phyloP scores from a whole-genome alignment of 805 yeast genomes.

The Kazachstania viticola region DNA sequence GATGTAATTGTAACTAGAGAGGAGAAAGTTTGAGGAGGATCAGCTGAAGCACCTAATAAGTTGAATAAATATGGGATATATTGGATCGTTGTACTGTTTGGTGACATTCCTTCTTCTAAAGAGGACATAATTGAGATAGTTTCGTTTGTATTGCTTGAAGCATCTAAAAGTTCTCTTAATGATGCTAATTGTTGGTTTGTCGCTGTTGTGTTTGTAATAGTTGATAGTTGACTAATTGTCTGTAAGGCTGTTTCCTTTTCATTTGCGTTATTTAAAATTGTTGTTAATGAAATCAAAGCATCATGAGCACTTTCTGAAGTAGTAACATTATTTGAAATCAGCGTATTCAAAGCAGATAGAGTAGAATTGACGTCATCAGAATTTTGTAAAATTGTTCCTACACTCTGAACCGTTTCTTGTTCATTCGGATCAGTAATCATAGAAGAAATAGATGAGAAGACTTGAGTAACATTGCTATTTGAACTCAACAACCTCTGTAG shows the following conservation, averaged over 20 bases:
- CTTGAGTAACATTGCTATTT: slow-evolving; percentile 2
- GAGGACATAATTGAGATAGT: slow-evolving; percentile 8
- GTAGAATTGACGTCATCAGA: slow-evolving; percentile 13
- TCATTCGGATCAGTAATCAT: slow-evolving; percentile 8
- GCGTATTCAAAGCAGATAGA: slow-evolving; percentile 7
- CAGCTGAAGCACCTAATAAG: slow-evolving; percentile 13
- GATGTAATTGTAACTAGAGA: slow-evolving; percentile 15
- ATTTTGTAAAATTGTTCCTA: slow-evolving; percentile 8
- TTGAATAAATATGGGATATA: slow-evolving; percentile 15
- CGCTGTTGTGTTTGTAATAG: slow-evolving; percentile 10
- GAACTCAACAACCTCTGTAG: slow-evolving; percentile 5
- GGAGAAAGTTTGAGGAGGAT: slow-evolving; percentile 15
- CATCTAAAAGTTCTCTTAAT: slow-evolving; percentile 12
- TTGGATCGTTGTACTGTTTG: slow-evolving; percentile 9
- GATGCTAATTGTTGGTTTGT: slow-evolving; percentile 16
- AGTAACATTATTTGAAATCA: slow-evolving; percentile 15
- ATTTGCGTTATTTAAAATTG: slow-evolving; percentile 9
- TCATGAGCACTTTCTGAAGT: slow-evolving; percentile 11
- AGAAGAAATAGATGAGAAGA: slow-evolving; percentile 8
- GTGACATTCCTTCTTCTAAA: slow-evolving; percentile 10
- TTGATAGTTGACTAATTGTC: slow-evolving; percentile 13
- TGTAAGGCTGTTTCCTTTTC: slow-evolving; percentile 12
- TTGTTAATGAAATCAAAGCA: slow-evolving; percentile 13
- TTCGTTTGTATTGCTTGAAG: slow-evolving; percentile 13
- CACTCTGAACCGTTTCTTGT: slow-evolving; percentile 12